Base-by-base conservation (phyloP, 2,329 filamentous ascomycete genomes). In the Fusarium sulawesiense region DNA sequence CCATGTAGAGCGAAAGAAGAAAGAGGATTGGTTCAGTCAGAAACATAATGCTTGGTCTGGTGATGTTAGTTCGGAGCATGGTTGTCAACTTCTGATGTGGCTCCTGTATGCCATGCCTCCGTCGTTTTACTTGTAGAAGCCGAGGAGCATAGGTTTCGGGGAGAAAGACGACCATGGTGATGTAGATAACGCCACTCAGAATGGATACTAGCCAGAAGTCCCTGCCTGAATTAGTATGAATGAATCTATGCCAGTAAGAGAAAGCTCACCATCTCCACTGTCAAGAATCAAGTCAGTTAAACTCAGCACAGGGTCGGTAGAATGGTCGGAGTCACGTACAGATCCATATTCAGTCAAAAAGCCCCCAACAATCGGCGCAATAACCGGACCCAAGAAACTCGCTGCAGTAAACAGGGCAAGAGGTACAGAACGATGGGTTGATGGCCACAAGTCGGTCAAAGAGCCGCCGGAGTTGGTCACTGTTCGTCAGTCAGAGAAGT, bases 91-190 rank as follows among this genome's bases (percentile, higher is more conserved):
- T 12, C 18, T 37, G 34, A 12, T 37, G 34, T 7, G 18, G 34
- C 0, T 37, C 34, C 7, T 4, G 18, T 2, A 37, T 37, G 6
- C 18, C 34, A 37, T 37, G 6, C 2, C 12, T 37, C 10, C 18
- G 18, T 7, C 34, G 18, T 37, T 37, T 37, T 7, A 1, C 6
- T 12, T 37, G 34, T 12, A 37, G 3, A 0, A 37, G 18, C 4
- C 34, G 34, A 0, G 34, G 34, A 37, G 18, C 34, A 12, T 37
- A 37, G 1, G 34, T 37, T 12, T 37, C 34, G 6, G 34, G 34
- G 0, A 37, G 34, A 0, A n/a, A 37, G 0, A 37, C 18, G 0
- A 37, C 34, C 18, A n/a, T 37, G 6, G 18, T 37, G 6, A 1
- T n/a, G 0, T 37, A 37, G 18, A 37, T n/a, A 2, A 37, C 18